Percentiles rank a stretch among this genome's conserved stretches.
Evolutionary conservation across 2,329 filamentous ascomycete genomes (phyloP).

Genomic region (Thielaviopsis euricoi): DNA sequence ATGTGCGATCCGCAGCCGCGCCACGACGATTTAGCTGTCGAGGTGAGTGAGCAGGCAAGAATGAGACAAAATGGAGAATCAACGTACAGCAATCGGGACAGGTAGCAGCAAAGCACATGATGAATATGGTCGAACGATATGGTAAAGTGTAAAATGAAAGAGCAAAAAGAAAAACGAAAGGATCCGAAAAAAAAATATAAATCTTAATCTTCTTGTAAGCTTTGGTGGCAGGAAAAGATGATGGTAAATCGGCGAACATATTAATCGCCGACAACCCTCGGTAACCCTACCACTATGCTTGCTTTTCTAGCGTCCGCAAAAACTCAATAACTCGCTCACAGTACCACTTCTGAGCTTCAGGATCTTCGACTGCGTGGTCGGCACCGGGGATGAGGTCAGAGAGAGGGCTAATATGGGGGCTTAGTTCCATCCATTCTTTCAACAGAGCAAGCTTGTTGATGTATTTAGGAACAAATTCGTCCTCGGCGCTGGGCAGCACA

Average conservation of each 20-base stretch:
- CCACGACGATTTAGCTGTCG: constrained; percentile 31
- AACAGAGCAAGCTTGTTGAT: constrained; percentile 44
- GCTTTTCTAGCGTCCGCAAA: constrained; percentile 18
- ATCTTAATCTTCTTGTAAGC: no score
- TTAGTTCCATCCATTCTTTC: constrained; percentile 35
- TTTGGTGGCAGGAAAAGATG: background rate
- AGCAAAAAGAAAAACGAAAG: no score
- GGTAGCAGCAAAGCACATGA: constrained; percentile 17
- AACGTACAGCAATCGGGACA: constrained; percentile 14
- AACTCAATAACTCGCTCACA: constrained; percentile 30
- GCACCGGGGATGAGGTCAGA: constrained; percentile 38
- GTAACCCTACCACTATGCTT: background rate
- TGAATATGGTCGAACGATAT: background rate
- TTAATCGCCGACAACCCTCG: background rate
- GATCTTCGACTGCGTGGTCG: constrained; percentile 31
- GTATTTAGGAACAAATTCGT: constrained; percentile 44
- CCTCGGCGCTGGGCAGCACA: constrained; percentile 47
- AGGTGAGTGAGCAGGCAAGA: background rate
- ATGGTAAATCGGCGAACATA: background rate
- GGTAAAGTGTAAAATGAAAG: background rate
- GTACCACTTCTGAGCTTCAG: constrained; percentile 32
- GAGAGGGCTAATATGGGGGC: constrained; percentile 29
- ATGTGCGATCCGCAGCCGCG: constrained; percentile 33
- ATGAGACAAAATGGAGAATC: background rate
- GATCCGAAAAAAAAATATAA: no score